A percentile compares a stretch with the other conserved stretches of the same genome.
phyloP scores from a whole-genome alignment of 2,329 filamentous ascomycete species.

The Cordyceps cicadae region DNA sequence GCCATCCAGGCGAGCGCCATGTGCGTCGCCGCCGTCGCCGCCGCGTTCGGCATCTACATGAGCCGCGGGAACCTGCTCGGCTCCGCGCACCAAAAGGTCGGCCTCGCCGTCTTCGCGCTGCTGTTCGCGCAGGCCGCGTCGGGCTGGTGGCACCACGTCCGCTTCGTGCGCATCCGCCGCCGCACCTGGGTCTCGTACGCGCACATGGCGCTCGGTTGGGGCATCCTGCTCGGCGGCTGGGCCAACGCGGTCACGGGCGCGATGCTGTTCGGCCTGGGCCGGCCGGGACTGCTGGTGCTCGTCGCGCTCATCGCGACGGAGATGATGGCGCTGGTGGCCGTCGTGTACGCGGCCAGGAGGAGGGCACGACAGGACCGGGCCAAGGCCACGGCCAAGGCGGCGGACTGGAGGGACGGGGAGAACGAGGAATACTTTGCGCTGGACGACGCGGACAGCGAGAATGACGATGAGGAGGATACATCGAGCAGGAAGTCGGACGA shows the following conservation, averaged over 20 bases:
- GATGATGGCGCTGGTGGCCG: not conserved
- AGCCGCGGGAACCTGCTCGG: conserved; percentile 6
- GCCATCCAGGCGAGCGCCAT: conserved; percentile 2
- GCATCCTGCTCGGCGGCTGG: conserved; percentile 10
- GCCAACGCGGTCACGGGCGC: conserved; percentile 3
- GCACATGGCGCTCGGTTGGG: conserved; percentile 12
- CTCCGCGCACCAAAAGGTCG: conserved; percentile 8
- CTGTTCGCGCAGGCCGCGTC: not conserved
- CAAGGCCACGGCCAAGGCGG: not conserved
- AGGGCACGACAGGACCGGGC: not conserved
- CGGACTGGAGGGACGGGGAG: conserved; percentile 6
- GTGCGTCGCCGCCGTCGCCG: not conserved
- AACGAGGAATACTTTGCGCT: conserved; percentile 11
- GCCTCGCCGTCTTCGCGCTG: not conserved
- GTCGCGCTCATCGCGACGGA: not conserved
- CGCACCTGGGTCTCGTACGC: conserved; percentile 11
- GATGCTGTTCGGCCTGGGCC: conserved; percentile 4
- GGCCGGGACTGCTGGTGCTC: not conserved
- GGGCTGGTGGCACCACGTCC: conserved; percentile 12
- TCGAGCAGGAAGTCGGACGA: conserved; percentile 2
- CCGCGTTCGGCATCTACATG: conserved; percentile 6
- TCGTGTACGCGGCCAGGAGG: conserved; percentile 4
- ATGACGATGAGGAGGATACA: conserved; percentile 10
- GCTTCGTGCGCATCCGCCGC: conserved; percentile 7
- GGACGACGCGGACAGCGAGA: conserved; percentile 2